Percentiles rank a stretch among this genome's conserved stretches.
Evolutionary conservation across 202 grass and related monocot species (phyloP).

Genomic region (Tripidium arundinaceum): DNA sequence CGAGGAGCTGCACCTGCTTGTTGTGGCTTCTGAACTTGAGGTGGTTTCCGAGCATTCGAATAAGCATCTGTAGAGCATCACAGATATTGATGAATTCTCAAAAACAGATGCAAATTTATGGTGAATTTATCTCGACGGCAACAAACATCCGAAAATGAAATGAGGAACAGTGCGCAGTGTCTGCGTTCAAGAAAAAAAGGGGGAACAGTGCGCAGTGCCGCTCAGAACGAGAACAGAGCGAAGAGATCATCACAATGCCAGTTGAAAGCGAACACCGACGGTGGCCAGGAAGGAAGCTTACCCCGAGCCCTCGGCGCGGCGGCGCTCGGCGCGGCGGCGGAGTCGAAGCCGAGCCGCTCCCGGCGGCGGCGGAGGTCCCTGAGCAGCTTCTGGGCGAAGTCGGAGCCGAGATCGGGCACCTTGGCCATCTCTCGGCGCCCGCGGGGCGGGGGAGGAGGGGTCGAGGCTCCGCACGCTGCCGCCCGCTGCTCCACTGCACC

Average conservation of each 20-base stretch:
- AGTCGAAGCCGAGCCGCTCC: constrained; percentile 65
- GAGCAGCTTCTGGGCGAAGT: constrained; percentile 90
- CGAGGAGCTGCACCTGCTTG: constrained; percentile 17
- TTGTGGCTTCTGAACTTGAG: constrained; percentile 32
- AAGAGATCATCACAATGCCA: background rate
- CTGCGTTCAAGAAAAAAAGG: too few species aligned
- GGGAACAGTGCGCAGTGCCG: too few species aligned
- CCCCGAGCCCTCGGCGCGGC: constrained; percentile 5
- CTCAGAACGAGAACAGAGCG: background rate
- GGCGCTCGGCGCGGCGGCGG: constrained; percentile 19
- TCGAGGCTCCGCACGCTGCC: background rate
- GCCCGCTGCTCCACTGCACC: constrained; percentile 18
- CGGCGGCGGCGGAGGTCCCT: constrained; percentile 74
- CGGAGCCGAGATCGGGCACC: constrained; percentile 72
- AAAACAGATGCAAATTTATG: background rate
- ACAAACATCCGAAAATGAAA: background rate
- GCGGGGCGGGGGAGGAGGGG: background rate
- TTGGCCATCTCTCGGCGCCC: constrained; percentile 44
- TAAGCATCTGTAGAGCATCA: constrained; percentile 37
- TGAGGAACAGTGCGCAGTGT: background rate
- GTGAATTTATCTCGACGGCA: background rate
- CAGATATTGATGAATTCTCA: background rate
- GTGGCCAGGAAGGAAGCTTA: background rate
- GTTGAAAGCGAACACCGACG: background rate
- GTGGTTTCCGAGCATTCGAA: constrained; percentile 37